phyloP scores from a whole-genome alignment of 2,329 filamentous ascomycete species.

The Fusarium sulawesiense region DNA sequence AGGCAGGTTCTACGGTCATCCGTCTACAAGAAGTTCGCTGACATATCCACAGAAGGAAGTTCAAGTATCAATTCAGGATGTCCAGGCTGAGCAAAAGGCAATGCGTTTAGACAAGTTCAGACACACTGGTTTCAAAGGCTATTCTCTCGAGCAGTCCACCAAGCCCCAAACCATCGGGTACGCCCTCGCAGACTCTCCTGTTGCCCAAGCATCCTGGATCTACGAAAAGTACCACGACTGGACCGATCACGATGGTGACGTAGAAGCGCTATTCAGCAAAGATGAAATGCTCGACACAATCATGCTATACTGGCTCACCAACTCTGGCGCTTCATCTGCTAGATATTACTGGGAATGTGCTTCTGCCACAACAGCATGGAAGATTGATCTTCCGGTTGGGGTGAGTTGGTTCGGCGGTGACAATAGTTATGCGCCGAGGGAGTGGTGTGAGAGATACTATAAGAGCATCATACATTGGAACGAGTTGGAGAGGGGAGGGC shows the following conservation, averaged over 20 bases:
- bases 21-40: not conserved
- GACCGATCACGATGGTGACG: conserved; percentile 12
- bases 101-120: not conserved
- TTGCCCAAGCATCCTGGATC: conserved; percentile 19
- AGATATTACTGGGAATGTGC: conserved; percentile 17
- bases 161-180: conserved; percentile 19
- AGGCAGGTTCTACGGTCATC: not conserved
- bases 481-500: not conserved
- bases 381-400: conserved; percentile 4
- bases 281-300: conserved; percentile 24
- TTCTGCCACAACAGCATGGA: not conserved
- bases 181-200: conserved; percentile 15
- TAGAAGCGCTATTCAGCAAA: conserved; percentile 9
- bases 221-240: conserved; percentile 22
- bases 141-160: conserved; percentile 12
- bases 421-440: conserved; percentile 15
- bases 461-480: conserved; percentile 1
- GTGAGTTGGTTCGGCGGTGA: conserved; percentile 21
- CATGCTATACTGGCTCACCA: conserved; percentile 22
- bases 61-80: not conserved
- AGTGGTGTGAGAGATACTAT: conserved; percentile 8
- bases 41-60: not conserved
- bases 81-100: not conserved
- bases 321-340: conserved; percentile 16
- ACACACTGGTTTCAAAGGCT: conserved; percentile 1